Base-by-base conservation (phyloP, 352 stramenopile species). In the Phytophthora sp. region DNA sequence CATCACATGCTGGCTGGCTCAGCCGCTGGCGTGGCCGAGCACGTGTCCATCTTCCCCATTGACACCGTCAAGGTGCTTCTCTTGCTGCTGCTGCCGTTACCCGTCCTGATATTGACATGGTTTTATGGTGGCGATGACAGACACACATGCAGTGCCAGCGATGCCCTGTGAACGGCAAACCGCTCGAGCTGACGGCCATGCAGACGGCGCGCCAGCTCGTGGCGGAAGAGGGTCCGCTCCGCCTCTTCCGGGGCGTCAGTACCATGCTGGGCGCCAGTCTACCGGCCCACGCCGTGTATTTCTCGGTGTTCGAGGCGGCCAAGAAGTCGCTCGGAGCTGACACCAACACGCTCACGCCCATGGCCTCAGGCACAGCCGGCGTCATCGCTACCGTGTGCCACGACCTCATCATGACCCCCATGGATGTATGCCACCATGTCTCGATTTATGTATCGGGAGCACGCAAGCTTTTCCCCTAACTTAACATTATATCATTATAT, bases 231-330 rank as follows among this genome's bases (percentile, higher is more conserved):
- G 86, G 86, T 0, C 74, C 84, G 30, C 50, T 88, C 20, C 79
- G 97, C 38, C 78, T 99, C 27, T 99, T 98, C 84, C 84, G 97
- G 51, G 98, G 98, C 41, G 97, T 99, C 18, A 98, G 97, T 60
- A 98, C 96, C 18, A 99, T 99, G 84, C 88, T 99, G 29, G 77
- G 96, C 2, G 97, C 95, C n/a, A 99, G 97, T 86, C 85, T 99
- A 52, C 98, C 98, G 3, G 96, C 97, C 18, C 96, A 99, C 76
- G 90, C 91, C 2, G 69, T 95, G 16, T 98, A 98, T 67, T 98
- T 98, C 59, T 97, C 88, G 36, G 86, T 98, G 27, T 97, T 98
- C 63, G 95, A 98, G 57, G 66, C 80, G 11, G 89, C 82, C 35
- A 98, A 98, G 73, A 86, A 89, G 55, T 41, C 74, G 5, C 73